Conservation (phyloP, 352 stramenopile genomes). For the Pythium sukuiense region DNA sequence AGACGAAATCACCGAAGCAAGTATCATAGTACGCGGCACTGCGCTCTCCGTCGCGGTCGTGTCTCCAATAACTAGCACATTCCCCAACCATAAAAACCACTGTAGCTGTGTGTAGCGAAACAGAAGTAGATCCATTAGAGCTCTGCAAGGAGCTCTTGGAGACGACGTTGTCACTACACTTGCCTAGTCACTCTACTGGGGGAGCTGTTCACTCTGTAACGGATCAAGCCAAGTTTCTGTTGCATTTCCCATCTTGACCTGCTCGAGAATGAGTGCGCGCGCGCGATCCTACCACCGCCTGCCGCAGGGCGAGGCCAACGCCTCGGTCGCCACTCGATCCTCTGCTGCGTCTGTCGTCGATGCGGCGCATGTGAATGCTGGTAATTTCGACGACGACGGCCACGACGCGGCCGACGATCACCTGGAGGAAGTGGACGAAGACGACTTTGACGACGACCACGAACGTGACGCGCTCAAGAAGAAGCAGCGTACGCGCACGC, state of each 20-base stretch:
- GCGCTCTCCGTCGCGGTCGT: conserved; percentile 62
- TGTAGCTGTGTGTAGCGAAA: conserved; percentile 2
- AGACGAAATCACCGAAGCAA: conserved; percentile 46
- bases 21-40: conserved; percentile 83
- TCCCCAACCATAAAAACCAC: conserved; percentile 1
- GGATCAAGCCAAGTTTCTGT: neutral
- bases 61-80: conserved; percentile 82
- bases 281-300: conserved; percentile 56
- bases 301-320: conserved; percentile 35
- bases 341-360: neutral
- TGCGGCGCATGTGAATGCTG: conserved; percentile 25
- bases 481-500: conserved; percentile 36
- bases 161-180: too few relatives aligned
- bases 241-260: neutral
- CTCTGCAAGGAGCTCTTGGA: too few relatives aligned
- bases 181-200: conserved; percentile 4
- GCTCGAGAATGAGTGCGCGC: conserved; percentile 34
- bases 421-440: conserved; percentile 32
- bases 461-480: conserved; percentile 31
- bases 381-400: conserved; percentile 36
- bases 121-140: too few relatives aligned
- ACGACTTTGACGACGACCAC: conserved; percentile 38
- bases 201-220: neutral
- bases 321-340: neutral
- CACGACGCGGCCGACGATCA: conserved; percentile 18